Conservation (phyloP, 2,329 filamentous ascomycete genomes). For the Cladorrhinum sp. region DNA sequence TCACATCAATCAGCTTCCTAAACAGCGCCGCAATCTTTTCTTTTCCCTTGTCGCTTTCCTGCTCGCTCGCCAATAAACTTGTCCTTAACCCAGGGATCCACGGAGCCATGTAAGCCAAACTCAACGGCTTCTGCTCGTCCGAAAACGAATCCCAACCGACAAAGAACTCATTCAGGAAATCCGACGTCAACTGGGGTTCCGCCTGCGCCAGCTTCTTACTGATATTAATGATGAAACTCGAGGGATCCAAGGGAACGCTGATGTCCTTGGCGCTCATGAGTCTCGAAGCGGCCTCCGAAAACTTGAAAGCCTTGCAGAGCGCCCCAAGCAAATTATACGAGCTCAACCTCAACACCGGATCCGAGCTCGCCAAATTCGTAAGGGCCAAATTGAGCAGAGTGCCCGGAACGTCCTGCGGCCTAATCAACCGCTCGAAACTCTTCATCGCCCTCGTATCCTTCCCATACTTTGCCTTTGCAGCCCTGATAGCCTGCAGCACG, state of each 20-base stretch:
- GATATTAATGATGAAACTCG: conserved; percentile 62
- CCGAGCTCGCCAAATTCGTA: conserved; percentile 62
- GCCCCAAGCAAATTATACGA: conserved; percentile 68
- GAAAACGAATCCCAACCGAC: conserved; percentile 69
- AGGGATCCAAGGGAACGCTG: conserved; percentile 60
- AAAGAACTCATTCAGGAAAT: conserved; percentile 72
- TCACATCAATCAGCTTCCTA: conserved; percentile 64
- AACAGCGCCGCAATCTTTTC: conserved; percentile 64
- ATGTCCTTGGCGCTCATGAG: conserved; percentile 63
- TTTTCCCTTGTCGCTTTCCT: conserved; percentile 62
- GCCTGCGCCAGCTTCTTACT: conserved; percentile 61
- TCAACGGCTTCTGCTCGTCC: conserved; percentile 64
- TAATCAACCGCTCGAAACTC: conserved; percentile 61
- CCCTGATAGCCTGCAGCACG: conserved; percentile 60
- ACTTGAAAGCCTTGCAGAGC: conserved; percentile 66
- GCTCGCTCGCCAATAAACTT: conserved; percentile 55
- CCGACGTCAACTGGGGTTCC: conserved; percentile 64
- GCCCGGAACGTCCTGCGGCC: conserved; percentile 68
- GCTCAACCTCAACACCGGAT: conserved; percentile 58
- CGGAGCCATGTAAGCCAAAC: conserved; percentile 67
- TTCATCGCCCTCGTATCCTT: conserved; percentile 61
- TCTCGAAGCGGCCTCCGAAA: conserved; percentile 54
- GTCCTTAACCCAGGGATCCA: conserved; percentile 63
- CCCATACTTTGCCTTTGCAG: conserved; percentile 61
- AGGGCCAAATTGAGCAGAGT: conserved; percentile 66